These are phyloP conservation scores for Termitomyces eurrhizus DNA, from an alignment of 768 basidiomycete species.

Conservation along the genomic window DNA sequence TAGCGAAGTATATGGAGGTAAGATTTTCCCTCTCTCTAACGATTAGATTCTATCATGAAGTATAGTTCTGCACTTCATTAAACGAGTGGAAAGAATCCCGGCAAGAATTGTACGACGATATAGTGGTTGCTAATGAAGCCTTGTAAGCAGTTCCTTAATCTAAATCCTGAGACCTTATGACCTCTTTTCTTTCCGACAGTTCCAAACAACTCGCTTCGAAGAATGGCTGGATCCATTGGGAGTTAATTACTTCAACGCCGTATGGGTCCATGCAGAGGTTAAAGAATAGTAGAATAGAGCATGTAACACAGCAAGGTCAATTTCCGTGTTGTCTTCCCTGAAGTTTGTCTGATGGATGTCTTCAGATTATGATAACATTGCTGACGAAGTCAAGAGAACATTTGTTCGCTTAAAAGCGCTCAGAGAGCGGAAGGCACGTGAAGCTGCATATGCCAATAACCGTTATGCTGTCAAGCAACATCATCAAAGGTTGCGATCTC, in stretches of 20 bases:
- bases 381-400: constrained; percentile 20
- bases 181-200: constrained; percentile 22
- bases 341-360: neutral
- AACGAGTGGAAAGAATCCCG: constrained; percentile 9
- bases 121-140: constrained; percentile 11
- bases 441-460: constrained; percentile 22
- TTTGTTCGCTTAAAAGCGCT: constrained; percentile 22
- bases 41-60: neutral
- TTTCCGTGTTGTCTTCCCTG: neutral
- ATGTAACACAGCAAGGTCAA: constrained; percentile 33
- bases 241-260: constrained; percentile 36
- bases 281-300: constrained; percentile 37
- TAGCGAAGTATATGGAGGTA: constrained; percentile 13
- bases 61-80: constrained; percentile 14
- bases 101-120: neutral
- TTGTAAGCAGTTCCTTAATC: constrained; percentile 15
- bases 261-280: constrained; percentile 35
- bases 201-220: constrained; percentile 26
- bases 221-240: constrained; percentile 39
- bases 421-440: constrained; percentile 17
- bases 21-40: neutral
- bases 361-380: constrained; percentile 28
- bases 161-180: neutral
- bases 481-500: constrained; percentile 41
- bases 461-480: constrained; percentile 35